phyloP scores from a whole-genome alignment of 768 basidiomycete species.

The Pilatotrama ljubarskyi region DNA sequence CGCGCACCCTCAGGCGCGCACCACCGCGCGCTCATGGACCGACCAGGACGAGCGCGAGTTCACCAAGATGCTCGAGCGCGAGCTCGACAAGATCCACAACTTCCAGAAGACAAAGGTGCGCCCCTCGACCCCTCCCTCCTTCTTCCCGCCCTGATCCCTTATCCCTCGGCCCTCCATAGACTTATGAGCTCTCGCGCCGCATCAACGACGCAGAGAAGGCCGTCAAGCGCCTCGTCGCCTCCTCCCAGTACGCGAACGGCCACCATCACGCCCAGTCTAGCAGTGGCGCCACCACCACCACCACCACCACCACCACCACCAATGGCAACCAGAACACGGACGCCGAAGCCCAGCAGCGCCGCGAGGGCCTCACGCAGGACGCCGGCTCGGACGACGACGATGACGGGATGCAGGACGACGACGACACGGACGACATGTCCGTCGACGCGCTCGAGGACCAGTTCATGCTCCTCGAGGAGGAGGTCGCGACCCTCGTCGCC shows the following conservation, averaged over 20 bases:
- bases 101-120: slow-evolving; percentile 88
- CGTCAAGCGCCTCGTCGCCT: slow-evolving; percentile 73
- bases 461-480: slow-evolving; percentile 88
- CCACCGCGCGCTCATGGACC: slow-evolving; percentile 63
- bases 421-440: slow-evolving; percentile 52
- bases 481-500: slow-evolving; percentile 92
- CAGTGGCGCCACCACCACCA: not conserved
- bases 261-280: slow-evolving; percentile 20
- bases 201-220: slow-evolving; percentile 82
- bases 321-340: slow-evolving; percentile 37
- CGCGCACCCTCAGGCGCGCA: slow-evolving; percentile 41
- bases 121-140: not conserved
- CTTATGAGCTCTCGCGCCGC: slow-evolving; percentile 75
- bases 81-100: slow-evolving; percentile 91
- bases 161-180: slow-evolving; percentile 41
- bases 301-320: not conserved
- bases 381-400: slow-evolving; percentile 69
- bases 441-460: slow-evolving; percentile 80
- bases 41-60: slow-evolving; percentile 83
- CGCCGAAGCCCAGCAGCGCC: slow-evolving; percentile 55
- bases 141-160: not conserved
- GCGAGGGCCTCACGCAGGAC: slow-evolving; percentile 51
- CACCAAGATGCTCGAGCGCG: slow-evolving; percentile 71
- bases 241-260: slow-evolving; percentile 39
- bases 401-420: slow-evolving; percentile 47